A percentile compares a stretch with the other conserved stretches of the same genome.
Conservation (phyloP, 164 flowering plant genomes). For the Dillenia turbinata region DNA sequence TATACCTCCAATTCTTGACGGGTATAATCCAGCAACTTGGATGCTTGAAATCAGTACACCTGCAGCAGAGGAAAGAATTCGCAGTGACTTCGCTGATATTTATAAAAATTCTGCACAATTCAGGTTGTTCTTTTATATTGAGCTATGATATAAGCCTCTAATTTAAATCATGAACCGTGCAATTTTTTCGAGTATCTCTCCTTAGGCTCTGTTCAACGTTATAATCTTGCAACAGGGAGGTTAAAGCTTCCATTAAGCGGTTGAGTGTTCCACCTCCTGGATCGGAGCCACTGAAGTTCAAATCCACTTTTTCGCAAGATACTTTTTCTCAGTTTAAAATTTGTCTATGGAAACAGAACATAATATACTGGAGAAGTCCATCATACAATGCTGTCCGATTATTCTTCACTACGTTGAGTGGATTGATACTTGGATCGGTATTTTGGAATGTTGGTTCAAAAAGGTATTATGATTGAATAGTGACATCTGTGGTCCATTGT, state of each 20-base stretch:
- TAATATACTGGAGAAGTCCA: conserved; percentile 94
- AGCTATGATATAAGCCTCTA: background rate
- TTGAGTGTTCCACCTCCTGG: conserved; percentile 59
- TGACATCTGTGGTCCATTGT: too few species aligned
- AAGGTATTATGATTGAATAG: conserved; percentile 36
- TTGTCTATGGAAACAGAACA: conserved; percentile 83
- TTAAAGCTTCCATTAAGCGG: conserved; percentile 53
- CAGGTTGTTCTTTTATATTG: conserved; percentile 37
- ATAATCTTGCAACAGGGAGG: conserved; percentile 38
- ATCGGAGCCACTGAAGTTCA: conserved; percentile 60
- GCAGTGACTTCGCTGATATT: conserved; percentile 55
- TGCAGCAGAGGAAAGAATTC: conserved; percentile 58
- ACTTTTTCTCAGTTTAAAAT: conserved; percentile 39
- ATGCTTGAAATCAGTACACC: conserved; percentile 87
- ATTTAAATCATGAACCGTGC: background rate
- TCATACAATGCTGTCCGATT: conserved; percentile 68
- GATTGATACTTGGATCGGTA: conserved; percentile 65
- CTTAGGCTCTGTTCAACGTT: background rate
- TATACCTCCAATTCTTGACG: conserved; percentile 52
- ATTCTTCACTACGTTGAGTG: conserved; percentile 51
- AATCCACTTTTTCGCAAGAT: conserved; percentile 47
- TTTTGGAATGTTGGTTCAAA: conserved; percentile 79
- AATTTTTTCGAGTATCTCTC: background rate
- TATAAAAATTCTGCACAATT: conserved; percentile 60
- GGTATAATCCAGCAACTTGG: conserved; percentile 97